Conservation (phyloP, 768 basidiomycete genomes). For the Suillus subalutaceus region DNA sequence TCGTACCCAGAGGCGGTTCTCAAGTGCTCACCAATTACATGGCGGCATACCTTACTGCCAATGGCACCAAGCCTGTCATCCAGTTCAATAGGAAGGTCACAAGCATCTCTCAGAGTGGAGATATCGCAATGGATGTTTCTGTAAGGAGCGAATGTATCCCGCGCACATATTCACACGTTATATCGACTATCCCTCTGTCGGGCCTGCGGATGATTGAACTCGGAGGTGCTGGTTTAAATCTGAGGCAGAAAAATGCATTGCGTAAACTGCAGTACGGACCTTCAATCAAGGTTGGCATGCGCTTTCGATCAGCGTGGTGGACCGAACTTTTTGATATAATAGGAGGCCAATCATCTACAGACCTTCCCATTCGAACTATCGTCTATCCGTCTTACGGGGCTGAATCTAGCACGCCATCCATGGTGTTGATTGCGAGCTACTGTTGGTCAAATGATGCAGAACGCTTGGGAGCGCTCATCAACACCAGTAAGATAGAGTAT, state of each 20-base stretch:
- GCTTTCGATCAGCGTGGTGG: conserved; percentile 50
- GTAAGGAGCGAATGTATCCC: conserved; percentile 11
- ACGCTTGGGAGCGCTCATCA: conserved; percentile 39
- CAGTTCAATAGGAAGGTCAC: conserved; percentile 22
- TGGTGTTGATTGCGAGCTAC: conserved; percentile 44
- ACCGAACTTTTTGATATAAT: conserved; percentile 34
- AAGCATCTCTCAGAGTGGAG: conserved; percentile 7
- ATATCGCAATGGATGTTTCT: conserved; percentile 10
- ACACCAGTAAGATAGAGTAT: not conserved
- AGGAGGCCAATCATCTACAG: conserved; percentile 46
- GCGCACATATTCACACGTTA: conserved; percentile 40
- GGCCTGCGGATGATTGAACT: too few species aligned
- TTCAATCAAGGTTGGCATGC: conserved; percentile 45
- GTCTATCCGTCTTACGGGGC: conserved; percentile 47
- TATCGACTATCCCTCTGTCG: conserved; percentile 17
- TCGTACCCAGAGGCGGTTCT: conserved; percentile 24
- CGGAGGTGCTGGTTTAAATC: too few species aligned
- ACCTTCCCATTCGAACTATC: conserved; percentile 41
- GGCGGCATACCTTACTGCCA: conserved; percentile 15
- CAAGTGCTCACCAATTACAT: conserved; percentile 28
- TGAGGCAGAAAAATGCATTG: too few species aligned
- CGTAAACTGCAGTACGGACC: conserved; percentile 16
- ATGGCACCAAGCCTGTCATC: conserved; percentile 15
- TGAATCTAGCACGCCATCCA: conserved; percentile 21
- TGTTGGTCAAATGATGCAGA: conserved; percentile 42